Base-by-base conservation (phyloP, 2,329 filamentous ascomycete genomes). In the Fusarium compactum region DNA sequence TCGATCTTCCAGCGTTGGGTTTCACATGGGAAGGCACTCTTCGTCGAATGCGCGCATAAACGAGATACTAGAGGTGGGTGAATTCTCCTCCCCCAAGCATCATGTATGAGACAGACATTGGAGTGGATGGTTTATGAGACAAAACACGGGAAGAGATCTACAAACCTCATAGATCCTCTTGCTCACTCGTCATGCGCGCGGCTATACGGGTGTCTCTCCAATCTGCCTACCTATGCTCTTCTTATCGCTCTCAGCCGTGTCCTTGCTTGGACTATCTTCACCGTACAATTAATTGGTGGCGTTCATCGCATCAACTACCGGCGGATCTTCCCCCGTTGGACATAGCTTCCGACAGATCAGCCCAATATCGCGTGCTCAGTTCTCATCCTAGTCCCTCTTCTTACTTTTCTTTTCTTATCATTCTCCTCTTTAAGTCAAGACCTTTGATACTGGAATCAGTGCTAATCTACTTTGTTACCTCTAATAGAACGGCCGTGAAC, bases 31-130 rank as follows among this genome's bases (percentile, higher is more conserved):
- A 32, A 44, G 53, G 41, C 71, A 76, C 30, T 76, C 75, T 25
- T 64, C 72, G 38, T 81, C 81, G 27, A 79, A 77, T 63, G 81
- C 81, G 58, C 82, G 83, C 55, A 79, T 85, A 68, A 79, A 80
- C 65, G 80, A 81, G 62, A 85, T 85, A 58, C 79, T 85, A 60
- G 80, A 85, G 80, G 84, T 85, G 76, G 73, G 82, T 69, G 46
- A 22, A 43, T 32, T 46, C 38, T 44, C 29, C 30, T 51, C 38
- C 38, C 30, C 27, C 32, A 25, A 51, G 32, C 30, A 20, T 38
- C 22, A 32, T 32, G 16, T 56, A 43, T 41, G 12, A 65, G 52
- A 34, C 44, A 38, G 34, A 38, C 34, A 38, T 38, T 22, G 34
- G 40, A 52, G 41, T 44, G 20, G 22, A 22, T 44, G 57, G 29